These are phyloP conservation scores for Picea abies DNA, from an alignment of 83 land plant genomes.

Conservation along the genomic window DNA sequence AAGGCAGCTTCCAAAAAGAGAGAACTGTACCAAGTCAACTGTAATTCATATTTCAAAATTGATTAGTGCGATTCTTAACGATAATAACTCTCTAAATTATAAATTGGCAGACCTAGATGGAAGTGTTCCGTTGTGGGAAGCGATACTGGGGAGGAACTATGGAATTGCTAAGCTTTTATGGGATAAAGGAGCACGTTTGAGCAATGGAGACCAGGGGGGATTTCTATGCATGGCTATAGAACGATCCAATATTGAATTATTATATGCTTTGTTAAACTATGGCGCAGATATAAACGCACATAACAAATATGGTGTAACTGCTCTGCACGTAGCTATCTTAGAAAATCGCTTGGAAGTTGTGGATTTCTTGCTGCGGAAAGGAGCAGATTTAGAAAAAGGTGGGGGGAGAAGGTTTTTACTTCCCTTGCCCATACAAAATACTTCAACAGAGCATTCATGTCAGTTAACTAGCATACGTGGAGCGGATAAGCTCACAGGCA, in stretches of 20 bases:
- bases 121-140: neutral
- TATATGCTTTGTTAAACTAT: no score
- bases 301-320: neutral
- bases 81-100: no score
- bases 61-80: no score
- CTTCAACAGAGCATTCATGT: no score
- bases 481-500: no score
- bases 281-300: neutral
- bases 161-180: neutral
- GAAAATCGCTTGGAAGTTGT: neutral
- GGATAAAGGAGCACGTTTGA: neutral
- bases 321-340: neutral
- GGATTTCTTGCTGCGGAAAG: neutral
- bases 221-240: neutral
- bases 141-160: neutral
- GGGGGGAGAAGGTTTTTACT: no score
- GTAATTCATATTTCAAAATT: no score
- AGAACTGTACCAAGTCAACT: no score
- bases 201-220: neutral
- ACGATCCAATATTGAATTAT: neutral
- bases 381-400: neutral
- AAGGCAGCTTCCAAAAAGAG: no score
- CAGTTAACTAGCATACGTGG: no score
- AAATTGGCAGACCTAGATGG: neutral
- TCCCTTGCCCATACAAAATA: no score